Percentiles rank a stretch among this genome's conserved stretches.
phyloP scores from a whole-genome alignment of 768 basidiomycete genomes.

The Tricholoma hemisulphureum region DNA sequence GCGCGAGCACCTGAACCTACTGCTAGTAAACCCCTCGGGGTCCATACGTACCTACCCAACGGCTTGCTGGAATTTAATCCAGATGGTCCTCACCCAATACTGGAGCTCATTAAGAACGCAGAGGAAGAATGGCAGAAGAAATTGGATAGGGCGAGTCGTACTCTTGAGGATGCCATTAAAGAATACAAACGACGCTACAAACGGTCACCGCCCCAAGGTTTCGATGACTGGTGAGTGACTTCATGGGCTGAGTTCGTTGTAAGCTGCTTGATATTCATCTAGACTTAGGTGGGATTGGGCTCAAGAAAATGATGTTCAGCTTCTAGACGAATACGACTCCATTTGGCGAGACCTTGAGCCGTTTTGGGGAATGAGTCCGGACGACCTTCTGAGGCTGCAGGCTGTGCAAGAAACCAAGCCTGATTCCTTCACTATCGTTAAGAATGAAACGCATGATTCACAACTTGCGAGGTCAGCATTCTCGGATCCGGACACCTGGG shows the following conservation, averaged over 20 bases:
- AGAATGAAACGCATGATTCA: slow-evolving; percentile 26
- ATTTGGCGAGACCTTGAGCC: slow-evolving; percentile 76
- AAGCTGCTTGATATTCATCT: background rate
- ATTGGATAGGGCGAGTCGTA: slow-evolving; percentile 62
- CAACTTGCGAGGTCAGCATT: slow-evolving; percentile 21
- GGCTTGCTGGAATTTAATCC: slow-evolving; percentile 28
- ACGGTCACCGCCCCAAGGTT: slow-evolving; percentile 69
- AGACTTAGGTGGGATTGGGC: slow-evolving; percentile 51
- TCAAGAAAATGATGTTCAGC: slow-evolving; percentile 65
- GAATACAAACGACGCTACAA: slow-evolving; percentile 69
- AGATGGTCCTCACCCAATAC: slow-evolving; percentile 57
- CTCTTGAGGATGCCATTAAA: slow-evolving; percentile 59
- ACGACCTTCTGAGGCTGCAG: slow-evolving; percentile 37
- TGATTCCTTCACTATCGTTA: slow-evolving; percentile 44
- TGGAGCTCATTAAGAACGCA: slow-evolving; percentile 63
- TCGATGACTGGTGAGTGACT: slow-evolving; percentile 71
- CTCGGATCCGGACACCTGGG: slow-evolving; percentile 21
- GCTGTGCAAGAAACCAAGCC: slow-evolving; percentile 35
- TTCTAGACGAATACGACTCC: slow-evolving; percentile 85
- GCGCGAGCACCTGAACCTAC: background rate
- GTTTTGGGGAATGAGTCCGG: slow-evolving; percentile 68
- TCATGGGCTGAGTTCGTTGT: background rate
- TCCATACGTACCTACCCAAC: slow-evolving; percentile 18
- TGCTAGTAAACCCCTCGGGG: background rate
- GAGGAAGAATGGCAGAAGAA: slow-evolving; percentile 54